Evolutionary conservation across 257 asterid species (phyloP).

Genomic region (Solanum corneliomulleri): DNA sequence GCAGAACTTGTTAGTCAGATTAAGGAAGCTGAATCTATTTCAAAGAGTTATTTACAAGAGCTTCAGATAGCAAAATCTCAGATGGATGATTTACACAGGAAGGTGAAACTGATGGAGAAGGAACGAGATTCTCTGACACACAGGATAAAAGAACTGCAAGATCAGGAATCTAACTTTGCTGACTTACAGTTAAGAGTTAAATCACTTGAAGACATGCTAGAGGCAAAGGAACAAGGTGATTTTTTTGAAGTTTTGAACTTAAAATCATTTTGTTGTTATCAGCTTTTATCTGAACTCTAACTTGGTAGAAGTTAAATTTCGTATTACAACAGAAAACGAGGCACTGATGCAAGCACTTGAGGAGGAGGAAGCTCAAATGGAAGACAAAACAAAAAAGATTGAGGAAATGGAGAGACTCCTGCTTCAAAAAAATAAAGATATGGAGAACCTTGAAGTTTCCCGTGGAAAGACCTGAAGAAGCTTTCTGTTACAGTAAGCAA

Average conservation of each 20-base stretch:
- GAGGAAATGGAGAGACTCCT: constrained; percentile 53
- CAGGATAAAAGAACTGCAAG: constrained; percentile 46
- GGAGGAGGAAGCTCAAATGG: constrained; percentile 88
- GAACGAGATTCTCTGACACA: constrained; percentile 42
- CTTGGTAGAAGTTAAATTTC: constrained; percentile 1
- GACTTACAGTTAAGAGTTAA: constrained; percentile 48
- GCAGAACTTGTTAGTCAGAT: constrained; percentile 80
- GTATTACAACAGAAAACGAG: constrained; percentile 49
- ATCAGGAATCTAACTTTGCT: constrained; percentile 30
- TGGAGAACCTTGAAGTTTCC: constrained; percentile 80
- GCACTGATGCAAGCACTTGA: constrained; percentile 90
- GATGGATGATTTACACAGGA: constrained; percentile 42
- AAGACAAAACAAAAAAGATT: constrained; percentile 51
- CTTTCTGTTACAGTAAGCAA: constrained; percentile 85
- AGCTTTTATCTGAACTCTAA: not conserved
- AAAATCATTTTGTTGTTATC: not conserved
- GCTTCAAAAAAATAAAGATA: constrained; percentile 55
- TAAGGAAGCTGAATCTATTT: constrained; percentile 72
- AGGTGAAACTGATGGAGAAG: constrained; percentile 40
- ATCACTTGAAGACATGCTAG: constrained; percentile 53
- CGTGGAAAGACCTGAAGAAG: constrained; percentile 86
- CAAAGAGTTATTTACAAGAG: constrained; percentile 48
- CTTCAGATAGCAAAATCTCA: constrained; percentile 49
- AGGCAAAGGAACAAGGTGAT: constrained; percentile 85
- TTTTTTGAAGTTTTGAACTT: constrained; percentile 5